Base-by-base conservation (phyloP, 768 basidiomycete species). In the Pholiota molesta region DNA sequence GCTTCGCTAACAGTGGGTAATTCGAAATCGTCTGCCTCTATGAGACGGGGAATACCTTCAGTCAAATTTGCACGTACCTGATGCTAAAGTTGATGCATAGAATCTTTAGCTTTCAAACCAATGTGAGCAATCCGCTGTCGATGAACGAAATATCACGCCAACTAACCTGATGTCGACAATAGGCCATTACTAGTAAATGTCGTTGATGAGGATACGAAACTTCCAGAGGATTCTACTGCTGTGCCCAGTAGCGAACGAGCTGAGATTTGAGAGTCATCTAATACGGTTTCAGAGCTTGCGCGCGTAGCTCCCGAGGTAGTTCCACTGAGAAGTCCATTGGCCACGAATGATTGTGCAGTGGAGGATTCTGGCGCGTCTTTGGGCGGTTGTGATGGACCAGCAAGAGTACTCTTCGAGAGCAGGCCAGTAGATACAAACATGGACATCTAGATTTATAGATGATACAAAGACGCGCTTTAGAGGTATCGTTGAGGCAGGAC, bases 391-490 rank as follows among this genome's bases (percentile, higher is more conserved):
- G 56, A 13, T 26, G 55, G 45, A 26, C 47, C 47, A 49, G 40
- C 29, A 19, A 57, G 35, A n/a, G 65, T 54, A 11, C 57, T 64
- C 19, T 65, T 59, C 11, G 67, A 68, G 33, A 75, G 70, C 13
- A 77, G 62, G 5, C 74, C 74, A 26, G 72, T 73, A 4, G 73
- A 60, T 59, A 45, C 51, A 61, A 74, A 74, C 61, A 69, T 65
- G 19, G 55, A 47, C 64, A 67, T 71, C 52, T 6, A n/a, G 26
- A 52, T 55, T 49, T 40, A 14, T 5, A 17, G 17, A n/a, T n/a
- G 28, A 45, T 3, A 29, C 9, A 6, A 44, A 57, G 21, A 57
- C 62, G 62, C 64, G 67, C 60, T 39, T 28, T 31, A 11, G 28
- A 45, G 53, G 21, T 17, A 19, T 40, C 35, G 17, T 5, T 17